Percentiles rank a stretch among this genome's conserved stretches.
These are phyloP conservation scores for Massariosphaeria phaeospora DNA, from an alignment of 495 filamentous ascomycete genomes.

Conservation along the genomic window DNA sequence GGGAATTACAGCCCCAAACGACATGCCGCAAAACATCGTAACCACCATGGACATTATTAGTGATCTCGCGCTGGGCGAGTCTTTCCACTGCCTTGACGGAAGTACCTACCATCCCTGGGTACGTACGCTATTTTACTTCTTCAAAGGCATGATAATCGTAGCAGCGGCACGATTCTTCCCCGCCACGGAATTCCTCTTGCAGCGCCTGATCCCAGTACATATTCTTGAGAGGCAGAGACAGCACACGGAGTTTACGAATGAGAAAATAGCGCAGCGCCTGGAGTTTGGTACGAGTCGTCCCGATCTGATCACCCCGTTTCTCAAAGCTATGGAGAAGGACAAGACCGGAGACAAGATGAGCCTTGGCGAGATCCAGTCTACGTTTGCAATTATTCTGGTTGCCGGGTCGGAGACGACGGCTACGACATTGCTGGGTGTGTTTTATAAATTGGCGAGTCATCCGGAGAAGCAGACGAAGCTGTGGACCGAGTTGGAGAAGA, in stretches of 20 bases:
- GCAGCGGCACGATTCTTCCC: constrained; percentile 20
- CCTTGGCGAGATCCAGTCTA: constrained; percentile 17
- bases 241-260: constrained; percentile 27
- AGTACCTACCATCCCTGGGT: constrained; percentile 29
- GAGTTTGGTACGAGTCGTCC: constrained; percentile 10
- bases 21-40: constrained; percentile 13
- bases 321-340: constrained; percentile 23
- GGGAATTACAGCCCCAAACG: background rate
- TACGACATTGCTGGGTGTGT: constrained; percentile 27
- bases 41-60: constrained; percentile 38
- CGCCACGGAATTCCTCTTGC: constrained; percentile 12
- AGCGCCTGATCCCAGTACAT: constrained; percentile 23
- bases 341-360: constrained; percentile 21
- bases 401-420: constrained; percentile 37
- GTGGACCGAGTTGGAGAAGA: constrained; percentile 16
- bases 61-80: constrained; percentile 37
- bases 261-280: constrained; percentile 30
- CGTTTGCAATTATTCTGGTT: constrained; percentile 22
- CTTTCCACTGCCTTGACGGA: constrained; percentile 34
- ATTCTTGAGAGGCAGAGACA: constrained; percentile 12
- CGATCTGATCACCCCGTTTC: constrained; percentile 34
- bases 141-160: constrained; percentile 30
- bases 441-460: constrained; percentile 21
- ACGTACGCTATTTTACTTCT: constrained; percentile 26
- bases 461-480: background rate